These are phyloP conservation scores for Aspergillus cejpii DNA, from an alignment of 2,329 filamentous ascomycete species.

Conservation along the genomic window DNA sequence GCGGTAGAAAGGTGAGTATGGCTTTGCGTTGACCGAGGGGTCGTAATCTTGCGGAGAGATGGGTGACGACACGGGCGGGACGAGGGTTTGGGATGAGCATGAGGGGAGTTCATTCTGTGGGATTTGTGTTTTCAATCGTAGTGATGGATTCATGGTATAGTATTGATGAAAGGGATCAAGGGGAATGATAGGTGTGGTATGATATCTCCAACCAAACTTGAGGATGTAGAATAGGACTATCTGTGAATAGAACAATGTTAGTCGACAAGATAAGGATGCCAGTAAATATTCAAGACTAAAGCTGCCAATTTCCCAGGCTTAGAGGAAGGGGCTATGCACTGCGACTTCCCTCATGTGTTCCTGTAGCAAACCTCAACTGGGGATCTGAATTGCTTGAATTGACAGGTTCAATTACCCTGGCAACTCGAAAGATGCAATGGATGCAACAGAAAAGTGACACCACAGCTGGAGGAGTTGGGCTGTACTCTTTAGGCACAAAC, in stretches of 20 bases:
- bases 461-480: too few species aligned
- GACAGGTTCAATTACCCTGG: not conserved
- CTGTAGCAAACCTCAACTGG: too few species aligned
- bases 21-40: conserved; percentile 36
- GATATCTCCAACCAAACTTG: too few species aligned
- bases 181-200: too few species aligned
- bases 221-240: too few species aligned
- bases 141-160: not conserved
- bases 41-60: conserved; percentile 29
- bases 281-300: not conserved
- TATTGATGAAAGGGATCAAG: too few species aligned
- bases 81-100: not conserved
- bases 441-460: not conserved
- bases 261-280: not conserved
- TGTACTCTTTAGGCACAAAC: too few species aligned
- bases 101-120: not conserved
- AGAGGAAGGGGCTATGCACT: not conserved
- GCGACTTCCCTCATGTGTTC: not conserved
- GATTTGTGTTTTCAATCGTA: not conserved
- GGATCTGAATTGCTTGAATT: too few species aligned
- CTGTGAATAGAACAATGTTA: too few species aligned
- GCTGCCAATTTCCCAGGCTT: not conserved
- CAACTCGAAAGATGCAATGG: not conserved
- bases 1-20: conserved; percentile 41
- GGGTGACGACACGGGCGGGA: not conserved